Percentiles rank a stretch among this genome's conserved stretches.
These are phyloP conservation scores for Zygotorulaspora mrakii DNA, from an alignment of 1,139 yeast species.

Conservation along the genomic window DNA sequence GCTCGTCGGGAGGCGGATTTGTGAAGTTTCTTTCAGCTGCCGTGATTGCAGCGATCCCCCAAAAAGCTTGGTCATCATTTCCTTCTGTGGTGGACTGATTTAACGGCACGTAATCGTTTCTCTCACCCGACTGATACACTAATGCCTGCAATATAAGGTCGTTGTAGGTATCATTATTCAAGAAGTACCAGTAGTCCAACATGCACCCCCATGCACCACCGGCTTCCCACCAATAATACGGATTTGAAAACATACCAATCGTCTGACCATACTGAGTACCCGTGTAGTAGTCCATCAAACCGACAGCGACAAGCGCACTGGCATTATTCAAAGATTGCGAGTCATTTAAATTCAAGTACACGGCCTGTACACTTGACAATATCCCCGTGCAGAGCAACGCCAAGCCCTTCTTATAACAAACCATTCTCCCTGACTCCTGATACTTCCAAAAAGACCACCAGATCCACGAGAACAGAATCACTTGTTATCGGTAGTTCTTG, in stretches of 20 bases:
- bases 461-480: no score
- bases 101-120: conserved; percentile 75
- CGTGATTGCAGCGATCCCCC: conserved; percentile 90
- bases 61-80: conserved; percentile 94
- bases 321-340: conserved; percentile 45
- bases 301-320: conserved; percentile 58
- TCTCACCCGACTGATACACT: conserved; percentile 71
- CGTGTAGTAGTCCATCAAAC: conserved; percentile 80
- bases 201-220: conserved; percentile 94
- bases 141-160: conserved; percentile 59
- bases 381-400: conserved; percentile 4
- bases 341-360: conserved; percentile 40
- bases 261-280: conserved; percentile 70
- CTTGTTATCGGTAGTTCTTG: no score
- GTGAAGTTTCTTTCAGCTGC: conserved; percentile 88
- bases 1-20: conserved; percentile 58
- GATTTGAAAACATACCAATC: conserved; percentile 77
- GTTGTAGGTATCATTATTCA: conserved; percentile 67
- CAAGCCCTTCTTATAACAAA: conserved; percentile 1
- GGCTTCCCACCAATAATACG: conserved; percentile 98
- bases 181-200: conserved; percentile 69
- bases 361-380: conserved; percentile 19
- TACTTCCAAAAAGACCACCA: no score
- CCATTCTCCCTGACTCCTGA: no score
- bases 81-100: conserved; percentile 96